Conservation (phyloP, 352 stramenopile genomes). For the Plasmopara viticola region DNA sequence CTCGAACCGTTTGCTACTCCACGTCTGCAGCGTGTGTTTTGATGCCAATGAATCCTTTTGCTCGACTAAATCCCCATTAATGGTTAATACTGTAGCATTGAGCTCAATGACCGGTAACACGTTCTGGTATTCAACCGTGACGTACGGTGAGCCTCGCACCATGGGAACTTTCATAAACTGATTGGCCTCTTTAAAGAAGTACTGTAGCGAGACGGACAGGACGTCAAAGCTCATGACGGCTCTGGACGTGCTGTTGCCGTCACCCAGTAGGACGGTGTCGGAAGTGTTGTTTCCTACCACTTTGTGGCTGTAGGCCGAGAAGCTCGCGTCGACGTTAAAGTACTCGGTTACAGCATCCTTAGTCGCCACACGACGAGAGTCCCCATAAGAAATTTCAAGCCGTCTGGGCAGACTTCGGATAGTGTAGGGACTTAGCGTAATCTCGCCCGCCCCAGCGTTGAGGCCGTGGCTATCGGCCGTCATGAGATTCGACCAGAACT, state of each 20-base stretch:
- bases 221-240: constrained; percentile 61
- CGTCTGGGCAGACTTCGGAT: constrained; percentile 59
- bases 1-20: constrained; percentile 56
- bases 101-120: constrained; percentile 66
- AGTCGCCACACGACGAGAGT: constrained; percentile 61
- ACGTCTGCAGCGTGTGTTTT: constrained; percentile 34
- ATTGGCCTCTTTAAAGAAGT: constrained; percentile 34
- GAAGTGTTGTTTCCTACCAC: constrained; percentile 9
- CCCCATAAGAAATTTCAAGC: constrained; percentile 79
- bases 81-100: constrained; percentile 46
- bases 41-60: constrained; percentile 14
- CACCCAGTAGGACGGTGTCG: constrained; percentile 33
- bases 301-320: constrained; percentile 56
- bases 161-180: constrained; percentile 51
- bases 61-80: constrained; percentile 49
- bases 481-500: constrained; percentile 88
- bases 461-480: constrained; percentile 68
- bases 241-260: constrained; percentile 60
- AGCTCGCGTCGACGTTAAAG: constrained; percentile 71
- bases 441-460: constrained; percentile 58
- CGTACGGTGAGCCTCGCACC: constrained; percentile 66
- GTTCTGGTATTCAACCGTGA: constrained; percentile 73
- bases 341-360: constrained; percentile 62
- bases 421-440: constrained; percentile 82
- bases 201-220: constrained; percentile 61